Evolutionary conservation across 2,329 filamentous ascomycete genomes (phyloP), one percentile per base, ranked within the genome.

Genomic region (Periconia sp.): DNA sequence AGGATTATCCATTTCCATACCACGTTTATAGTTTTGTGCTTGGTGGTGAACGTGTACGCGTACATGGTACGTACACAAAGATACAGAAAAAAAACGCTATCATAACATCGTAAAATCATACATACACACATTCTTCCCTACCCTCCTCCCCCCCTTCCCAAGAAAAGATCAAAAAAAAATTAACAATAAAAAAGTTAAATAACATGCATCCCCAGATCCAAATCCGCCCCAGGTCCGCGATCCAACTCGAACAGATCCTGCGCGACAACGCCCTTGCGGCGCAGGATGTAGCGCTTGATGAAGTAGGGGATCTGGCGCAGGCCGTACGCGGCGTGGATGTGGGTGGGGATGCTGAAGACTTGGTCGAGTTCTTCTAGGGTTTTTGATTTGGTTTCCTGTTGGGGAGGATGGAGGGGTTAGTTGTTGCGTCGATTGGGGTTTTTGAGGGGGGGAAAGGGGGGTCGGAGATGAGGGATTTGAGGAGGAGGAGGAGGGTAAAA

Each of bases 341-440:
- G 54, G 1, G 78, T 82, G 0, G 81, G 76, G 1, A 84, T 79
- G 1, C 74, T 76, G 64, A 84, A 85, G 15, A 84, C 79, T 59
- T 82, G 77, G 57, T 82, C 79, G 44, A 82, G 62, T 52, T 71
- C 65, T 49, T 71, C 66, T 33, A 69, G 59, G 2, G 67, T 68
- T 43, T 63, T 59, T 17, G 59, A 60, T 58, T 80, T 80, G 1
- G 78, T 80, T 61, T 83, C 80, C 50, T 59, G 20, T 27, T 5
- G 1, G 2, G 17, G 17, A 8, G 17, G 41, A 48, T 11, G 11
- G 15, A 5, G 33, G 15, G 33, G 15, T 37, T 13, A 11, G 17
- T 42, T 3, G 11, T 8, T 42, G 7, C n/a, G 40, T 9, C 7
- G 8, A 8, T 17, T 7, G 18, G 8, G 8, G 40, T 17, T 19